Evolutionary conservation across 345 rosid genomes (phyloP), one percentile per base, ranked within the genome.

Genomic region (Melaleuca alternifolia): DNA sequence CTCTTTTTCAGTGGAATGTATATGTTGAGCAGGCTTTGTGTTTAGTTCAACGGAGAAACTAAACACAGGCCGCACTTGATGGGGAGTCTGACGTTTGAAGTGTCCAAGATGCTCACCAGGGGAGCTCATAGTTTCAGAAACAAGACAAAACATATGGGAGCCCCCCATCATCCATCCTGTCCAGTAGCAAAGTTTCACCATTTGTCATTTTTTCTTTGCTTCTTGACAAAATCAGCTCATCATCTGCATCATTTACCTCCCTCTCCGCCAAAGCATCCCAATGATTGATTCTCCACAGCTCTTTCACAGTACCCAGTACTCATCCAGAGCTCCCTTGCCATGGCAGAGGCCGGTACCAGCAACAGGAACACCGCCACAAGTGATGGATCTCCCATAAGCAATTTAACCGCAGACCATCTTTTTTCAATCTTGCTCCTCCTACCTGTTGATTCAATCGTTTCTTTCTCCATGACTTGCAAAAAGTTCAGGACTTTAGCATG

Each of bases 391-490:
- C 81, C 81, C 81, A 71, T 71, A 37, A 71, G 81, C 81, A 41
- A 71, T 37, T 71, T 71, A 71, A 48, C 81, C 26, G 48, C 81
- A 71, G 81, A 71, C 81, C 81, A 71, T 2, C 81, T 71, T 71
- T 71, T 71, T 20, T 28, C 87, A 62, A 92, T 94, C 94, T 75
- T 97, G 90, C 96, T 96, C 82, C 92, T 92, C 75, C 96, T 97
- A 37, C 99, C 98, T 10, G 51, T 93, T 9, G 97, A 94, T 82
- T 97, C 98, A 51, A 85, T 96, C 87, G 89, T 96, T 51, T 93
- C 94, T 59, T 94, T 97, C 91, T 85, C 95, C 77, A 89, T 89
- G 93, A 94, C 97, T 50, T 94, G 98, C 89, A 95, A 94, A 91
- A 90, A 91, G 75, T 91, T 94, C 88, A 92, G 92, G 87, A 86